These are phyloP conservation scores for Solanum hybrid DNA, from an alignment of 305 asterid species.

Conservation along the genomic window DNA sequence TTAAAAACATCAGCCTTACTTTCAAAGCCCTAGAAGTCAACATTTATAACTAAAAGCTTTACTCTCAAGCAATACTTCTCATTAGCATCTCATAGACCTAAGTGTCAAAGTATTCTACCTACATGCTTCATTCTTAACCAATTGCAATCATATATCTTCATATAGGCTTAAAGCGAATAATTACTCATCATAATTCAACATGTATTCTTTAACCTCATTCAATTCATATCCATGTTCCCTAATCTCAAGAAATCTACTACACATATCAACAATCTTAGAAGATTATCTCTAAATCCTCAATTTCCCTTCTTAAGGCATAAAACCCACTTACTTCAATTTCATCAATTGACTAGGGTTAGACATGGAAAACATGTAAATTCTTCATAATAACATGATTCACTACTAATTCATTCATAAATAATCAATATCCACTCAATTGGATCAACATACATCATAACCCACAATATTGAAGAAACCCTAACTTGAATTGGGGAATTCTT, in stretches of 20 bases:
- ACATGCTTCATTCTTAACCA: background rate
- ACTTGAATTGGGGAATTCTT: background rate
- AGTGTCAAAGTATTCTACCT: background rate
- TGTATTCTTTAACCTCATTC: background rate
- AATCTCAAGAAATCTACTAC: background rate
- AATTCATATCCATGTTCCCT: background rate
- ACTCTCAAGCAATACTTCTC: background rate
- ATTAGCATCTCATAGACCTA: background rate
- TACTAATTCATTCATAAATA: background rate
- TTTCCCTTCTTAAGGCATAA: background rate
- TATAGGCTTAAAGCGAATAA: background rate
- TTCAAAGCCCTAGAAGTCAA: background rate
- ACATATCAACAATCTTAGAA: background rate
- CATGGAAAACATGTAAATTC: background rate
- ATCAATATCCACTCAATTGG: background rate
- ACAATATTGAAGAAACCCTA: background rate
- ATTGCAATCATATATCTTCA: background rate
- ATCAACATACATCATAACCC: background rate
- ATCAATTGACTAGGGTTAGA: background rate
- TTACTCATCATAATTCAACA: background rate
- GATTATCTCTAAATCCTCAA: background rate
- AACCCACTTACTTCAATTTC: too few species aligned
- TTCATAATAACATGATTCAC: background rate
- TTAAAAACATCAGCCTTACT: background rate
- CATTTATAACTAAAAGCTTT: background rate